Base-by-base conservation (phyloP, 2,329 filamentous ascomycete species). In the Penicillium brevicompactum region DNA sequence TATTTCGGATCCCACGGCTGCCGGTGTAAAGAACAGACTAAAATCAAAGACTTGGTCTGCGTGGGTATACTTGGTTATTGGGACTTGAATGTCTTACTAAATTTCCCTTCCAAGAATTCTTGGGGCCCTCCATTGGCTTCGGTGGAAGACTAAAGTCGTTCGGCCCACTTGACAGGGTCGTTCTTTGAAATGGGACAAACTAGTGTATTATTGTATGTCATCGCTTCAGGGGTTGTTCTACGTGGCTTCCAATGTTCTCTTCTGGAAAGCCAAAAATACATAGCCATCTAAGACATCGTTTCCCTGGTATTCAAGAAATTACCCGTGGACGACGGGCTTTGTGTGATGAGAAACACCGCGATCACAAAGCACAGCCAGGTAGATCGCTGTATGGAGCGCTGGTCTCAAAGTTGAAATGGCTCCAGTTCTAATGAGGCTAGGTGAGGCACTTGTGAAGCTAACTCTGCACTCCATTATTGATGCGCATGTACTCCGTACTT, bases 81-180 rank as follows among this genome's bases (percentile, higher is more conserved):
- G 31, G 24, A 41, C 30, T 27, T 24, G 13, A 22, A 60, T 61
- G 61, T 58, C 58, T 62, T 49, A 60, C 50, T 38, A 44, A 31
- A 44, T 56, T 55, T 57, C 57, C 53, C 59, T 63, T 62, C 57
- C 58, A 41, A 61, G 61, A 57, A 45, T 66, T 64, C 61, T 65
- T 64, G 34, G 63, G 49, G 56, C 56, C 58, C 63, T 66, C 63
- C 62, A 62, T 64, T 63, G 60, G 63, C 62, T 60, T 63, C 32
- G 46, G 53, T 57, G 62, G 53, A 55, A 57, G 50, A 42, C 30
- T 62, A 63, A 61, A 51, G 60, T 55, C 53, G 60, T 57, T 54
- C 55, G 51, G 34, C 43, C 56, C 59, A 62, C 60, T 56, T 63
- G 61, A 62, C 59, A 62, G 60, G 49, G 53, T 55, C 49, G 59